Evolutionary conservation across 2,329 filamentous ascomycete genomes (phyloP), one percentile per base, ranked within the genome.

Genomic region (Lanzia echinophila): DNA sequence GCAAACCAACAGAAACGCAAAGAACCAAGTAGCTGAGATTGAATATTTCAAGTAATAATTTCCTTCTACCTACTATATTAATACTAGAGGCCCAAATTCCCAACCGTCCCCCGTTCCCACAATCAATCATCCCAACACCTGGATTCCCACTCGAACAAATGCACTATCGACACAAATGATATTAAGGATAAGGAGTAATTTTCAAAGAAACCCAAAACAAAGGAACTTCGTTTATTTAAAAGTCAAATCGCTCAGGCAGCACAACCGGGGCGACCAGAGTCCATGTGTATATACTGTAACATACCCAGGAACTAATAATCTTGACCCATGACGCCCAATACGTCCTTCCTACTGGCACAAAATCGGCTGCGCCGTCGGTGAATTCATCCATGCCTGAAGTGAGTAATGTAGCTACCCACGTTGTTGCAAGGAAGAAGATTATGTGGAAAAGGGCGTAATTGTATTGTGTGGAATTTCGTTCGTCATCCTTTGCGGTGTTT

Each of bases 241-340:
- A 53, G 8, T 53, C 89, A 68, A 96, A 96, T 48, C 92, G 79
- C 63, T 95, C 91, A 2, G 92, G 91, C 65, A 96, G 70, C 43
- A 95, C 72, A 36, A 95, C 79, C 2, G 94, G 94, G 43, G 94
- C 94, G 42, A 95, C 77, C 63, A 99, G 71, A 17, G 89, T 96
- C 94, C 94, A 99, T 28, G 84, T 81, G 67, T 97, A 99, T 71
- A 99, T 88, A 49, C 76, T 84, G 71, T 99, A 96, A 74, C 94
- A 99, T 52, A 94, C 85, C 94, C 94, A 99, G 17, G 92, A 86
- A 71, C 91, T 95, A 51, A 96, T 84, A 70, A 99, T 97, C 82
- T 99, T 99, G 63, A 96, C 90, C 94, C 95, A 99, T 67, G 90
- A 96, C 32, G 94, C 94, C 81, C 90, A 95, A 72, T 97, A 95